These are phyloP conservation scores for Pleurotus giganteus DNA, from an alignment of 768 basidiomycete genomes.

Conservation along the genomic window DNA sequence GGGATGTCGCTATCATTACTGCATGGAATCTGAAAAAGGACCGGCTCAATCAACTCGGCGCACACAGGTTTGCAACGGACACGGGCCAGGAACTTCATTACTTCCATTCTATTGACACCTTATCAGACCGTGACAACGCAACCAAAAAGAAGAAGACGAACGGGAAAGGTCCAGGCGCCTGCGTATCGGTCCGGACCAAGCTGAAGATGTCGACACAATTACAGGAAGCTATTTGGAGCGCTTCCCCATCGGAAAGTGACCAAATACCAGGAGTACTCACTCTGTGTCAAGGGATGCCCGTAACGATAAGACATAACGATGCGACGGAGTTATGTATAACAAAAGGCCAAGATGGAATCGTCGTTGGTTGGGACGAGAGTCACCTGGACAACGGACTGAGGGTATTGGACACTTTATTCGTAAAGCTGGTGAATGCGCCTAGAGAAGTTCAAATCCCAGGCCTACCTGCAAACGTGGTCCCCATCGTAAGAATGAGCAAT, in stretches of 20 bases:
- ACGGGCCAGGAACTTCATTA: slow-evolving; percentile 19
- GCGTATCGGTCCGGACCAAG: too few relatives aligned
- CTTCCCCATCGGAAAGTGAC: slow-evolving; percentile 20
- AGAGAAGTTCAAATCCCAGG: slow-evolving; percentile 9
- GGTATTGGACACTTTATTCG: slow-evolving; percentile 12
- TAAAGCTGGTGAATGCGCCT: slow-evolving; percentile 12
- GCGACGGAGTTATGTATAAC: slow-evolving; percentile 33
- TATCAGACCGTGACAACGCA: slow-evolving; percentile 11
- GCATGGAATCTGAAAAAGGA: slow-evolving; percentile 34
- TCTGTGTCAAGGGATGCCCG: slow-evolving; percentile 30
- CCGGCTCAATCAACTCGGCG: slow-evolving; percentile 30
- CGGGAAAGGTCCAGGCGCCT: too few relatives aligned
- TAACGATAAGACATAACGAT: slow-evolving; percentile 28
- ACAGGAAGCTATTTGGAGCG: slow-evolving; percentile 21
- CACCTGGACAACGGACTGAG: slow-evolving; percentile 22
- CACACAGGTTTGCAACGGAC: slow-evolving; percentile 32
- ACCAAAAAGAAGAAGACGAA: neutral
- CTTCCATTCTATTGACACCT: slow-evolving; percentile 25
- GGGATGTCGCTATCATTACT: slow-evolving; percentile 37
- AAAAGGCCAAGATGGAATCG: slow-evolving; percentile 28
- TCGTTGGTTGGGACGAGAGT: slow-evolving; percentile 22
- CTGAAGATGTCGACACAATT: slow-evolving; percentile 5
- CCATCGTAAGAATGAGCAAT: slow-evolving; percentile 10
- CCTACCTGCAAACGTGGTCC: slow-evolving; percentile 14
- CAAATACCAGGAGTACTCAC: slow-evolving; percentile 25